Base-by-base conservation (phyloP, 805 yeast species). In the Danielia reshetovae region DNA sequence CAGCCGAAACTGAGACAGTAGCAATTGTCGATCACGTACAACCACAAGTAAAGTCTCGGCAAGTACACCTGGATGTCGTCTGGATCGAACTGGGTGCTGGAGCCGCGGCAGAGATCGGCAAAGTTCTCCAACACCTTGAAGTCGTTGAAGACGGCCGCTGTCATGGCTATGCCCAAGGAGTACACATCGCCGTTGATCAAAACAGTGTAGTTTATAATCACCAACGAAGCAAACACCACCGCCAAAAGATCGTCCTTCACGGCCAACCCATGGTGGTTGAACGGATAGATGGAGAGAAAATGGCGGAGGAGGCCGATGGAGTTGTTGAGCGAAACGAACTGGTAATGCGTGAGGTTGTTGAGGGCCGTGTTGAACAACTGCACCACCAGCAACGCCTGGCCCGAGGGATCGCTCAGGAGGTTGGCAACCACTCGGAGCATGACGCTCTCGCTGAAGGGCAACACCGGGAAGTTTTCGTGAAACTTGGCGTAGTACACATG, bases 121-220 rank as follows among this genome's bases (percentile, higher is more conserved):
- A 67, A 61, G 30, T 65, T 60, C 34, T 72, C 68, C 44, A 66
- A 65, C 7, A 81, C 55, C 42, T 70, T 70, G 54, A 77, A 72
- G 46, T 79, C 86, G 51, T 75, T 35, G 34, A 32, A 42, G 26
- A 24, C 42, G 24, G 34, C 45, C 46, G 24, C 68, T 62, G 44
- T 65, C 56, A 7, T 58, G 3, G 77, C 68, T 18, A 82, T 62
- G 1, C 81, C 79, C 25, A 77, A 58, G 5, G 84, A 74, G 48
- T 74, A 77, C 23, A 70, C 66, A 34, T 74, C 75, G 0, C 89
- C 88, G 16, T 78, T 72, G 26, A 79, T 59, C 2, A 79, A 58
- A 7, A 79, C 67, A 7, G 77, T 59, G 48, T 78, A 82, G 48
- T 80, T 80, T 19, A 78, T 49, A 7, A 63, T 24, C 9, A 62